Percentiles rank a stretch among this genome's conserved stretches.
Evolutionary conservation across 2,329 filamentous ascomycete genomes (phyloP).

Genomic region (Dactylonectria macrodidyma): DNA sequence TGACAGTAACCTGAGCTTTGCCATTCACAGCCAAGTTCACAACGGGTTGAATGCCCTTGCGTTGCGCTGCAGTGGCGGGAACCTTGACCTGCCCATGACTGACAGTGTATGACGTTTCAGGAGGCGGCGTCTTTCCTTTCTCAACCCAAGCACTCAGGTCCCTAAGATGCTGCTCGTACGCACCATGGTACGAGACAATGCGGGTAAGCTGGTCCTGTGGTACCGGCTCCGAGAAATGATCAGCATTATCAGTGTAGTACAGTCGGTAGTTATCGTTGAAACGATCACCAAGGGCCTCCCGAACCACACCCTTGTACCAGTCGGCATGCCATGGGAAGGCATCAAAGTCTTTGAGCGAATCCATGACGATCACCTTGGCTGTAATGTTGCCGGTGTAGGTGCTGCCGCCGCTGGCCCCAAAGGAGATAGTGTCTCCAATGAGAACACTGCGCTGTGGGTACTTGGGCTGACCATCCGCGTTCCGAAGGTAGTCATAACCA

Average conservation of each 20-base stretch:
- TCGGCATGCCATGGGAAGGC: constrained; percentile 44
- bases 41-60: constrained; percentile 40
- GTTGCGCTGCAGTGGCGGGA: constrained; percentile 12
- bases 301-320: constrained; percentile 39
- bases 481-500: constrained; percentile 30
- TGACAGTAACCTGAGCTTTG: background rate
- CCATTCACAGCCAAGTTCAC: constrained; percentile 23
- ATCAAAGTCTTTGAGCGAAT: constrained; percentile 36
- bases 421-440: background rate
- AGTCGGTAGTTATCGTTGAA: constrained; percentile 37
- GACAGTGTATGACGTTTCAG: background rate
- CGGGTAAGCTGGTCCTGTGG: background rate
- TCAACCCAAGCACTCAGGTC: constrained; percentile 12
- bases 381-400: constrained; percentile 34
- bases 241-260: constrained; percentile 39
- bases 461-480: constrained; percentile 18
- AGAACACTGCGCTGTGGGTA: constrained; percentile 31
- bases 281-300: constrained; percentile 23
- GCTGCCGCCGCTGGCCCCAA: constrained; percentile 16
- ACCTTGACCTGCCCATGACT: constrained; percentile 30
- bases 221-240: constrained; percentile 29
- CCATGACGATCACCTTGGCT: constrained; percentile 40
- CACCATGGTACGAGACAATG: background rate
- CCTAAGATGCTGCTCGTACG: constrained; percentile 4
- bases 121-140: background rate